phyloP scores from a whole-genome alignment of 2,329 filamentous ascomycete species.

The Pseudogymnoascus sp. region DNA sequence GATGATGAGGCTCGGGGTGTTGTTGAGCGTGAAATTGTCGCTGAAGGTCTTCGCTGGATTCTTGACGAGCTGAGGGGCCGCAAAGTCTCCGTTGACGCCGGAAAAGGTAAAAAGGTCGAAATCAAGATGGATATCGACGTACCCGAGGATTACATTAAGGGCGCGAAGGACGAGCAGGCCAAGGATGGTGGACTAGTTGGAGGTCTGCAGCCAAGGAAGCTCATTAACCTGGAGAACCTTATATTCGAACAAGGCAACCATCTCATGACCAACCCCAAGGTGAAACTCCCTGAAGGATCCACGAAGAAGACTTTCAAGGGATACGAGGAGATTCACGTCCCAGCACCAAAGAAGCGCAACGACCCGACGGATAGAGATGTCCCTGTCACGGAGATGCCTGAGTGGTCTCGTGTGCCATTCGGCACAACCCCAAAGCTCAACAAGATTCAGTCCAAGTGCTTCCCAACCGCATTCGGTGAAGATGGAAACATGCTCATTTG shows the following conservation, averaged over 20 bases:
- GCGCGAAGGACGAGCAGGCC: constrained; percentile 43
- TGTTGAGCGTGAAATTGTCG: constrained; percentile 85
- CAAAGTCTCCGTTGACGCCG: constrained; percentile 46
- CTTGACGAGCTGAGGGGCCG: constrained; percentile 81
- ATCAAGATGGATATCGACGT: constrained; percentile 95
- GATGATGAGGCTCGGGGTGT: constrained; percentile 67
- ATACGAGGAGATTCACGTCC: constrained; percentile 97
- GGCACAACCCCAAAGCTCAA: constrained; percentile 81
- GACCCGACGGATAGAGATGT: constrained; percentile 75
- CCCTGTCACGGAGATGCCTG: constrained; percentile 78
- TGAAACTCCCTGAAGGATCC: constrained; percentile 86
- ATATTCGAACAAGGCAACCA: constrained; percentile 98
- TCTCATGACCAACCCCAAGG: constrained; percentile 98
- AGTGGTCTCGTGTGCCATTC: constrained; percentile 85
- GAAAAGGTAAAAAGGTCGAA: constrained; percentile 62
- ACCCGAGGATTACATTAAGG: constrained; percentile 50
- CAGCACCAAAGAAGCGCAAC: constrained; percentile 78
- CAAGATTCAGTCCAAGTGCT: constrained; percentile 92
- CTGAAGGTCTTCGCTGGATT: constrained; percentile 78
- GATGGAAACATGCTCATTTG: constrained; percentile 98
- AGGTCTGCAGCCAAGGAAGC: constrained; percentile 74
- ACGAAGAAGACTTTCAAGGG: constrained; percentile 95
- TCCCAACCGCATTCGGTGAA: constrained; percentile 78
- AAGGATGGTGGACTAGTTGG: constrained; percentile 65
- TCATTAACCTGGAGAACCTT: constrained; percentile 91